Evolutionary conservation across 1,139 yeast genomes (phyloP).

Genomic region (Saccharomyces pastorianus): DNA sequence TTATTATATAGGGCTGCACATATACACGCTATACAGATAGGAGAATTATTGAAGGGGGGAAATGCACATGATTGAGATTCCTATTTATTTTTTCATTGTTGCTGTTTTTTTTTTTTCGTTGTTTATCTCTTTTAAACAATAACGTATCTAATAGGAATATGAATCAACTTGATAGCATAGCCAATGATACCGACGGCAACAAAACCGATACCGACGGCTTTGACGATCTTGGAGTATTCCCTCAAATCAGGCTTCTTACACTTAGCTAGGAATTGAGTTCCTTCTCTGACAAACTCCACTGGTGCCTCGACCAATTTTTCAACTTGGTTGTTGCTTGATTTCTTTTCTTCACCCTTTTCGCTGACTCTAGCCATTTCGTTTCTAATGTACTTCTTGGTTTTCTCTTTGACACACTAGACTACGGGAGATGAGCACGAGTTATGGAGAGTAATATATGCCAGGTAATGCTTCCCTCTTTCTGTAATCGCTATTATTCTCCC

Average conservation of each 20-base stretch:
- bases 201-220: slow-evolving; percentile 96
- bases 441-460: not conserved
- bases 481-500: not conserved
- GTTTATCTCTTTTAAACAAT: slow-evolving; percentile 52
- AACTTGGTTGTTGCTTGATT: slow-evolving; percentile 29
- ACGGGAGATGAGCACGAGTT: not conserved
- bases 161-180: slow-evolving; percentile 86
- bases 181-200: slow-evolving; percentile 97
- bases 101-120: not conserved
- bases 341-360: slow-evolving; percentile 11
- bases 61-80: not conserved
- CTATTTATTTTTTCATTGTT: not conserved
- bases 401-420: not conserved
- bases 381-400: not conserved
- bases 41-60: not conserved
- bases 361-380: slow-evolving; percentile 25
- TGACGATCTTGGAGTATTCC: slow-evolving; percentile 80
- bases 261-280: slow-evolving; percentile 75
- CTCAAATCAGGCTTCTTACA: slow-evolving; percentile 89
- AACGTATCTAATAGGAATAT: slow-evolving; percentile 94
- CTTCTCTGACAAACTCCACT: slow-evolving; percentile 83
- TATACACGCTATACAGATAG: not conserved
- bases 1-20: not conserved
- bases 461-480: not conserved
- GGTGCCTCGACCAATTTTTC: slow-evolving; percentile 88